A percentile compares a stretch with the other conserved stretches of the same genome.
Conservation (phyloP, 2,329 filamentous ascomycete genomes). For the Lachnellula arida region DNA sequence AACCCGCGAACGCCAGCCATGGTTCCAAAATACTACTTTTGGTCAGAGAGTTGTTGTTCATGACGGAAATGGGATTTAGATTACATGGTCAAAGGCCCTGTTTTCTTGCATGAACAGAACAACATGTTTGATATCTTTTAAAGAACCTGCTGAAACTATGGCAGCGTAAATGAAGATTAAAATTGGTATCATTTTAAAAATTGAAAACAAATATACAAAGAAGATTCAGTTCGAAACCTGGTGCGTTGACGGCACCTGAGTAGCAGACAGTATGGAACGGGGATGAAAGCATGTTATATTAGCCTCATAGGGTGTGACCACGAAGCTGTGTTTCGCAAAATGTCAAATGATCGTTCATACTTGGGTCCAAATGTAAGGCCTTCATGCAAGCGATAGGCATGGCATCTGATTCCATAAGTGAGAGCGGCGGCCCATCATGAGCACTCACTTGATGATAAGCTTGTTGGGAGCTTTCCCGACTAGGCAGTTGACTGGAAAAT, state of each 20-base stretch:
- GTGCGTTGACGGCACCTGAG: no score
- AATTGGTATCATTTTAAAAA: neutral
- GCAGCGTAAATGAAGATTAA: neutral
- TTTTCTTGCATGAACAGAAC: constrained; percentile 51
- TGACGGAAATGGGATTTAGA: neutral
- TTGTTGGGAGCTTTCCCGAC: neutral
- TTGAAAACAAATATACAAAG: neutral
- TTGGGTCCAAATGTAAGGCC: neutral
- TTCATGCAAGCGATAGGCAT: neutral
- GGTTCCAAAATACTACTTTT: constrained; percentile 43
- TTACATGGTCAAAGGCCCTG: constrained; percentile 37
- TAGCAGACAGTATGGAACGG: no score
- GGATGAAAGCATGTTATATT: no score
- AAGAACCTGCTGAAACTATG: constrained; percentile 32
- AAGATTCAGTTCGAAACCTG: neutral
- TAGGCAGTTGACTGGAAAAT: neutral
- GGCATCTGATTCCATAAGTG: neutral
- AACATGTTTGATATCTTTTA: constrained; percentile 50
- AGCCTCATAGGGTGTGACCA: no score
- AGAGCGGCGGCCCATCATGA: neutral
- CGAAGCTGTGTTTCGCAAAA: no score
- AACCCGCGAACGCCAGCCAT: constrained; percentile 51
- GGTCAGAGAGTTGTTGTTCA: neutral
- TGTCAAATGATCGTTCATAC: neutral
- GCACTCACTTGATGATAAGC: neutral